Evolutionary conservation across 2,329 filamentous ascomycete species (phyloP), one percentile per base, ranked within the genome.

Genomic region (Apiospora kogelbergensis): DNA sequence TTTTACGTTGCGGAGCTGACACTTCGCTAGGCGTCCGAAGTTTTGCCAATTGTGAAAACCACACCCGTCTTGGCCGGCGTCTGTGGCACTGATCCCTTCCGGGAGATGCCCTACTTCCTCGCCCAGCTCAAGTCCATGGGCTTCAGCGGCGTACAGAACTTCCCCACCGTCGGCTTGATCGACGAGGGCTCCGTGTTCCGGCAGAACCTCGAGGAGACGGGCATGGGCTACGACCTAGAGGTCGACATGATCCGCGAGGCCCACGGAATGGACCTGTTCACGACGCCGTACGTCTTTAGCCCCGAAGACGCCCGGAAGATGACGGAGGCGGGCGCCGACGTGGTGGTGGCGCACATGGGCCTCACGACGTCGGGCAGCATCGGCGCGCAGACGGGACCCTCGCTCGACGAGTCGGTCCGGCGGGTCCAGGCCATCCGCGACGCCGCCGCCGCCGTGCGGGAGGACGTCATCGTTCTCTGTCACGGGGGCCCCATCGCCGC

Each of bases 61-160:
- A 90, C 89, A 0, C 90, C 90, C 1, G 90, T 93, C 5, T 83
- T 93, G 0, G 90, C 91, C 1, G 91, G 91, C 1, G 89, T 93
- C 24, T 93, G 91, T 75, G 90, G 86, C 15, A 91, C 90, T 0
- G 91, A 93, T 70, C 91, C 90, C 0, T 92, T 92, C 79, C 84
- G 88, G 40, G 82, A 85, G 68, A 91, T 92, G 76, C 79, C 84
- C 2, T 75, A 78, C 6, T 92, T 93, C 74, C 81, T 93, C 20
- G 75, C 77, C 22, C 84, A 92, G 75, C 80, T 93, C 44, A 85
- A 86, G 68, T 84, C 84, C 1, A 78, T 91, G 20, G 91, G 91
- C 0, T 92, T 93, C 72, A 86, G 87, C 1, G 91, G 91, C 1
- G 84, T 93, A 17, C 91, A 93, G 77, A 93, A 93, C 74, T 93